These are phyloP conservation scores for Trametes cinnabarina DNA, from an alignment of 768 basidiomycete genomes.

Conservation along the genomic window DNA sequence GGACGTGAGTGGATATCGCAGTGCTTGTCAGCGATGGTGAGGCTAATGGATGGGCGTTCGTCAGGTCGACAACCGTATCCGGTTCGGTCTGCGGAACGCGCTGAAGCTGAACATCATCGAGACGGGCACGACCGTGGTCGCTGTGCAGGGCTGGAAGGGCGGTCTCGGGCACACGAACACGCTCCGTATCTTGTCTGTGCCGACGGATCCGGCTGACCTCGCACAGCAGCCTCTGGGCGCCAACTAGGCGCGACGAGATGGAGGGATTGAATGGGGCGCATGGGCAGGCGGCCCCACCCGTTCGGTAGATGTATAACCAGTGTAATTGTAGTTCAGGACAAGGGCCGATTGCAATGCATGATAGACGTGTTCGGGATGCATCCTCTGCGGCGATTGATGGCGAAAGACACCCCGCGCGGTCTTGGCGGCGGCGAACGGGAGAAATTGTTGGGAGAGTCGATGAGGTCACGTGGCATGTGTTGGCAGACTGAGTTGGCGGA, in stretches of 20 bases:
- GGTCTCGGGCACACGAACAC: constrained; percentile 96
- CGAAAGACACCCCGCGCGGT: no score
- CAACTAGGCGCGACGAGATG: background rate
- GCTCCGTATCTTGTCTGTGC: constrained; percentile 78
- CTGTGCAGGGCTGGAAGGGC: constrained; percentile 99
- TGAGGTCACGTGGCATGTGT: constrained; percentile 15
- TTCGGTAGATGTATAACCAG: constrained; percentile 13
- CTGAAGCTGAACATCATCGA: constrained; percentile 83
- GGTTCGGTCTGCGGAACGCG: constrained; percentile 84
- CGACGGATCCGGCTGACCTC: constrained; percentile 76
- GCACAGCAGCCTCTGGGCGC: constrained; percentile 62
- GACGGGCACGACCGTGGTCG: constrained; percentile 85
- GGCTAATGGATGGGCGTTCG: background rate
- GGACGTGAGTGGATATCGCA: constrained; percentile 60
- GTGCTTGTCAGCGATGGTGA: constrained; percentile 9
- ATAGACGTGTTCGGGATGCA: constrained; percentile 2
- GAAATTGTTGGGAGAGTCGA: no score
- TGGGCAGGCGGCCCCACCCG: background rate
- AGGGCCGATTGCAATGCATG: constrained; percentile 3
- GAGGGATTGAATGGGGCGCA: background rate
- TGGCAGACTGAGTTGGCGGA: constrained; percentile 3
- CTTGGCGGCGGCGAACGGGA: no score
- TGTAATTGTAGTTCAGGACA: constrained; percentile 16
- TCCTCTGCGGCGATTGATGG: no score
- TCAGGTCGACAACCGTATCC: constrained; percentile 88